Evolutionary conservation across 2,329 filamentous ascomycete genomes (phyloP).

Genomic region (Clonostachys byssicola): DNA sequence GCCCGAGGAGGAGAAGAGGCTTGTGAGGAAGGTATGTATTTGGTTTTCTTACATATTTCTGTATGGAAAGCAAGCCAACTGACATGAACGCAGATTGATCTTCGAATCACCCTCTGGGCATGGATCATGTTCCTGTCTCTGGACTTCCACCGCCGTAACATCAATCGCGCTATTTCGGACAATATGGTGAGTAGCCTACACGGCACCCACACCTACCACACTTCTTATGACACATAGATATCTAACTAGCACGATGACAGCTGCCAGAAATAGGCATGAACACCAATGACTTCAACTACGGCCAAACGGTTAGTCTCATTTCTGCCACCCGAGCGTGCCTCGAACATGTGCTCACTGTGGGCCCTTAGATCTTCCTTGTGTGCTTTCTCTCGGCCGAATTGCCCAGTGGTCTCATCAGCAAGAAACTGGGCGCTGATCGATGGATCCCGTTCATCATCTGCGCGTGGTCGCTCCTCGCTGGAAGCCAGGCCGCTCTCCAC

Average conservation of each 20-base stretch:
- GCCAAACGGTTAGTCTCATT: constrained; percentile 24
- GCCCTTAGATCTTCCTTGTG: constrained; percentile 30
- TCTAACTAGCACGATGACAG: constrained; percentile 7
- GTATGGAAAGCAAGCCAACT: neutral
- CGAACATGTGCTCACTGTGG: constrained; percentile 1
- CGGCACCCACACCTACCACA: neutral
- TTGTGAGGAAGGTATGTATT: constrained; percentile 34
- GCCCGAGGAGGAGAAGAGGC: constrained; percentile 38
- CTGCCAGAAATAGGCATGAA: constrained; percentile 31
- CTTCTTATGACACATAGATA: no score
- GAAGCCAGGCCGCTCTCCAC: constrained; percentile 28
- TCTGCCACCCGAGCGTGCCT: neutral
- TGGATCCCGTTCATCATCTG: constrained; percentile 38
- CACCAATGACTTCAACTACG: constrained; percentile 40
- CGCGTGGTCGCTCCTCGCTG: constrained; percentile 31
- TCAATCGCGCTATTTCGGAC: constrained; percentile 34
- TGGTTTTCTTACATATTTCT: neutral
- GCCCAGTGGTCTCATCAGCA: constrained; percentile 43
- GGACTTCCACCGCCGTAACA: constrained; percentile 40
- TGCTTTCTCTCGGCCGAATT: constrained; percentile 42
- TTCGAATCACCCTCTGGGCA: constrained; percentile 24
- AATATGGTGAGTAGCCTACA: constrained; percentile 21
- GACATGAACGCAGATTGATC: constrained; percentile 39
- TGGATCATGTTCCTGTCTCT: constrained; percentile 45
- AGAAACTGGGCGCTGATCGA: constrained; percentile 42